These are phyloP conservation scores for Colletotrichum sojae DNA, from an alignment of 2,329 filamentous ascomycete species.

Conservation along the genomic window DNA sequence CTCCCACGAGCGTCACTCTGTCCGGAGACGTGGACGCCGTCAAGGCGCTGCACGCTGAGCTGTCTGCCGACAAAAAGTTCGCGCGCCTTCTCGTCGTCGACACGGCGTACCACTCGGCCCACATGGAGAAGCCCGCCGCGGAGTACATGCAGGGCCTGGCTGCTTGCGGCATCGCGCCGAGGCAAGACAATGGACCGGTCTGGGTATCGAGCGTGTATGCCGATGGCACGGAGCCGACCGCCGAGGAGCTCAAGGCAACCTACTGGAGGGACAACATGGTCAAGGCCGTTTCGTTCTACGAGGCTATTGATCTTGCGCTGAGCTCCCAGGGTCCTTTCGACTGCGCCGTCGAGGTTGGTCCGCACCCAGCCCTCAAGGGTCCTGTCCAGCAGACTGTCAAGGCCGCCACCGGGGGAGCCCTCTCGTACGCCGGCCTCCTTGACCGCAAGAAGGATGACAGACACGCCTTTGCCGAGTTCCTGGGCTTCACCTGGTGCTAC, in stretches of 20 bases:
- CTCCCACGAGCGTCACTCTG: slow-evolving; percentile 50
- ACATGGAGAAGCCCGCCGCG: slow-evolving; percentile 56
- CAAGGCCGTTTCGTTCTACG: slow-evolving; percentile 48
- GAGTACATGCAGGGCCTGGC: slow-evolving; percentile 52
- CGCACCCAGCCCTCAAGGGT: slow-evolving; percentile 57
- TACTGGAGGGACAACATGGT: slow-evolving; percentile 52
- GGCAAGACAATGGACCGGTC: slow-evolving; percentile 43
- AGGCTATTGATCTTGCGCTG: slow-evolving; percentile 41
- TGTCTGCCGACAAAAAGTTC: slow-evolving; percentile 50
- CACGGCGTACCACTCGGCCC: slow-evolving; percentile 64
- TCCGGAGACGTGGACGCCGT: slow-evolving; percentile 49
- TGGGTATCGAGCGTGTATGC: slow-evolving; percentile 60
- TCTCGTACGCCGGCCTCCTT: slow-evolving; percentile 52
- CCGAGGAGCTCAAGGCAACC: slow-evolving; percentile 51
- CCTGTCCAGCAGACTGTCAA: slow-evolving; percentile 60
- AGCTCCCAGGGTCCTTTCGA: slow-evolving; percentile 35
- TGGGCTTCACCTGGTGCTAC: slow-evolving; percentile 51
- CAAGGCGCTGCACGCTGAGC: slow-evolving; percentile 42
- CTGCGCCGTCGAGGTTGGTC: slow-evolving; percentile 52
- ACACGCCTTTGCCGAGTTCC: slow-evolving; percentile 49
- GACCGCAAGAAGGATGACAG: slow-evolving; percentile 49
- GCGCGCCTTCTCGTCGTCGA: slow-evolving; percentile 56
- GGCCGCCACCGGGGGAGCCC: slow-evolving; percentile 49
- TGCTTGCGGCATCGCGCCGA: slow-evolving; percentile 47
- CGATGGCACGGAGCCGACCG: slow-evolving; percentile 38